These are phyloP conservation scores for Wickerhamomyces subpelliculosus DNA, from an alignment of 805 yeast genomes.

Conservation along the genomic window DNA sequence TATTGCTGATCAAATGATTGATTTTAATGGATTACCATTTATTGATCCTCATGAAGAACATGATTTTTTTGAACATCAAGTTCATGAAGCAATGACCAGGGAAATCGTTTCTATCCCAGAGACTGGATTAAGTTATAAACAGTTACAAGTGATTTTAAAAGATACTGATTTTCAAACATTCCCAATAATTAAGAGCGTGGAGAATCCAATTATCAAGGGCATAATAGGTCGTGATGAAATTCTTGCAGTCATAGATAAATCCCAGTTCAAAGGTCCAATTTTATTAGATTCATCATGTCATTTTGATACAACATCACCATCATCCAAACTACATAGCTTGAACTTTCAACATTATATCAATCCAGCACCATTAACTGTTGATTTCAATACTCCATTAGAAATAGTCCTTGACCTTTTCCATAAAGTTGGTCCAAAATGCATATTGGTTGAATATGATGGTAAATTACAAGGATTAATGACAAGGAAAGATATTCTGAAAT, in stretches of 20 bases:
- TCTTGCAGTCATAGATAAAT: constrained; percentile 21
- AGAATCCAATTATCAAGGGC: constrained; percentile 37
- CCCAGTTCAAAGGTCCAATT: constrained; percentile 16
- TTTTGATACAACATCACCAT: constrained; percentile 2
- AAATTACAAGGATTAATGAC: constrained; percentile 69
- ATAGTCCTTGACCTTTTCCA: constrained; percentile 61
- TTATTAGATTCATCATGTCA: constrained; percentile 14
- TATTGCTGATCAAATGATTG: constrained; percentile 92
- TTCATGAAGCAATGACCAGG: constrained; percentile 58
- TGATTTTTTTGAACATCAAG: constrained; percentile 39
- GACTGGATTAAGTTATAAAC: constrained; percentile 26
- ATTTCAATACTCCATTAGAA: constrained; percentile 48
- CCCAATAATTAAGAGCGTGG: constrained; percentile 43
- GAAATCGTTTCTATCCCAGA: constrained; percentile 32
- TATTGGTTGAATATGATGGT: constrained; percentile 61
- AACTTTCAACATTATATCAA: constrained; percentile 33
- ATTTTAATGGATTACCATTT: constrained; percentile 80
- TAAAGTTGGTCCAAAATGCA: constrained; percentile 71
- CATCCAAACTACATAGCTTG: constrained; percentile 2
- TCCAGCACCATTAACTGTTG: constrained; percentile 55
- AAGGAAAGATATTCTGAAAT: constrained; percentile 73
- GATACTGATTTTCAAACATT: constrained; percentile 37
- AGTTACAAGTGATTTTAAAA: constrained; percentile 26
- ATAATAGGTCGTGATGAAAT: constrained; percentile 38
- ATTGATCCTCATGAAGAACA: constrained; percentile 69